These are phyloP conservation scores for Lathyrus tuberosus DNA, from an alignment of 306 rosid species.

Conservation along the genomic window DNA sequence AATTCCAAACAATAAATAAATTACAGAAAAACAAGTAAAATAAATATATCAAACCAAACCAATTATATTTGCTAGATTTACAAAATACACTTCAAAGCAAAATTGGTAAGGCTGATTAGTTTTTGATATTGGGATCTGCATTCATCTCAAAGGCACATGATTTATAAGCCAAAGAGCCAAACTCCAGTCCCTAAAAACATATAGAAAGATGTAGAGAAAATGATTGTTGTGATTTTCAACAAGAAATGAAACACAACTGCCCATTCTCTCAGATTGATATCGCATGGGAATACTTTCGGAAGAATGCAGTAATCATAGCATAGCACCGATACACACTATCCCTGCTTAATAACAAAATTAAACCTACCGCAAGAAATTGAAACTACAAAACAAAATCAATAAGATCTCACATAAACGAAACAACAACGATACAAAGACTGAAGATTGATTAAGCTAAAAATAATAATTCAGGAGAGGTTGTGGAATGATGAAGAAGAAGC, in stretches of 20 bases:
- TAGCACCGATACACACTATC: constrained; percentile 87
- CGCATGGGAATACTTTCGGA: constrained; percentile 82
- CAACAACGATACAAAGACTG: too few species aligned
- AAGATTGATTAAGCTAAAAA: too few species aligned
- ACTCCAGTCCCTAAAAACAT: not conserved
- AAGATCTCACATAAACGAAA: too few species aligned
- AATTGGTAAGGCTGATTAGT: not conserved
- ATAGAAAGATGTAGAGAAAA: constrained; percentile 53
- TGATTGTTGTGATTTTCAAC: constrained; percentile 69
- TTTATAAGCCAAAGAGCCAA: constrained; percentile 19
- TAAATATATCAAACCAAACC: not conserved
- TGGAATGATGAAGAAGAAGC: too few species aligned
- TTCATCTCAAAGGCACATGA: constrained; percentile 23
- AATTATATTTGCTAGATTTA: not conserved
- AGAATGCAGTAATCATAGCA: constrained; percentile 56
- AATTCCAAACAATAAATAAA: not conserved
- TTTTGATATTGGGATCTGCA: constrained; percentile 7
- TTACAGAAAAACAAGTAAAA: too few species aligned
- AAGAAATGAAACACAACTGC: constrained; percentile 68
- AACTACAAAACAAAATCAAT: too few species aligned
- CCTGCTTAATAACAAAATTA: constrained; percentile 40
- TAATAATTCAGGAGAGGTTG: too few species aligned
- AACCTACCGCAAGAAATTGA: too few species aligned
- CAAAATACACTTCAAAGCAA: not conserved
- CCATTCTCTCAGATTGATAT: constrained; percentile 60